Base-by-base conservation (phyloP, 2,329 filamentous ascomycete genomes). In the Neocatenulostroma microsporum region DNA sequence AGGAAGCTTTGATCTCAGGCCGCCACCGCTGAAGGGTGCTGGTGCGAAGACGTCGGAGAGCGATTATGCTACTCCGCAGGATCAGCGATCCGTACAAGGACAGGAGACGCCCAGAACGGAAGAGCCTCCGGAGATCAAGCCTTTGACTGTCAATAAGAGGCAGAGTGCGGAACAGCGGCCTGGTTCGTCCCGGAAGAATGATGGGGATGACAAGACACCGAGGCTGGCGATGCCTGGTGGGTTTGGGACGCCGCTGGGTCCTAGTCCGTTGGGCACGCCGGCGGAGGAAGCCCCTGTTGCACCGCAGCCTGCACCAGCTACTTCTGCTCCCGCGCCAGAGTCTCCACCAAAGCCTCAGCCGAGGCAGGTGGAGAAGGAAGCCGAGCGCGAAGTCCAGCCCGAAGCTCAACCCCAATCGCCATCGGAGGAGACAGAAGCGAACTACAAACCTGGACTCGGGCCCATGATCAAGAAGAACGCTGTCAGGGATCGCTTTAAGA, bases 391-490 rank as follows among this genome's bases (percentile, higher is more conserved):
- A 13, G n/a, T 24, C 9, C 23, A 24, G n/a, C 23, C 23, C n/a
- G 23, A 8, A 24, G 23, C 23, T 8, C 8, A 8, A 24, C 12
- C 12, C 14, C 7, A 18, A 17, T 9, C 19, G 12, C 19, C 21
- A 14, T 8, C 8, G n/a, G 19, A 23, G n/a, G 37, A 39, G 20
- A 17, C 17, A 14, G 25, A 41, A 31, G n/a, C 5, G 6, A 72
- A 73, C 19, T 67, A 72, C 47, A 69, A 84, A n/a, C 85, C 86
- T 13, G 87, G 86, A 1, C 71, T 94, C 5, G 86, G 86, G 0
- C 85, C 87, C 2, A 94, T 94, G 88, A 82, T 95, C 51, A 89
- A 85, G 61, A 77, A 81, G 45, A 85, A 84, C 55, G 76, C 74
- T 43, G 80, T 80, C 1, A 76, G 76, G 43, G 80, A 78, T 1